phyloP scores from a whole-genome alignment of 2,329 filamentous ascomycete species.

The Neonectria faginata region DNA sequence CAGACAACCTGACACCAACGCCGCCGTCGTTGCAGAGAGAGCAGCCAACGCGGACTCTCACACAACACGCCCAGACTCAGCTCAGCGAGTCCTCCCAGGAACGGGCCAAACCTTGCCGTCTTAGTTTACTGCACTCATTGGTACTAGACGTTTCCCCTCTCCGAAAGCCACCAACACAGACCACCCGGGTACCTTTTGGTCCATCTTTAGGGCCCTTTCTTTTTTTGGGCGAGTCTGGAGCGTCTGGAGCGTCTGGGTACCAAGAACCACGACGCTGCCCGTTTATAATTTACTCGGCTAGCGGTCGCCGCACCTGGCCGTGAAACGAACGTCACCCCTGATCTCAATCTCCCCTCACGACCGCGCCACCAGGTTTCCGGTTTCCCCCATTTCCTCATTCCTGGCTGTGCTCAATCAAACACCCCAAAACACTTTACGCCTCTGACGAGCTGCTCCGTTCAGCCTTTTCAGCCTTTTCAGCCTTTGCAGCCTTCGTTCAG shows the following conservation, averaged over 20 bases:
- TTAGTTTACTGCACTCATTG: not conserved
- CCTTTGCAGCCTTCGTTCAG: not conserved
- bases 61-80: not conserved
- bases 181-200: slow-evolving; percentile 1
- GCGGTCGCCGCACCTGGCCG: slow-evolving; percentile 42
- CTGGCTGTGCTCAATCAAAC: slow-evolving; percentile 16
- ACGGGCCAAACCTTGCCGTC: not conserved
- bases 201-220: not conserved
- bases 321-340: slow-evolving; percentile 46
- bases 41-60: not conserved
- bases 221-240: not conserved
- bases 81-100: not conserved
- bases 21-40: slow-evolving; percentile 21
- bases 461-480: slow-evolving; percentile 4
- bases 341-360: slow-evolving; percentile 39
- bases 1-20: slow-evolving; percentile 20
- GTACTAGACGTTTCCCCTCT: not conserved
- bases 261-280: slow-evolving; percentile 20
- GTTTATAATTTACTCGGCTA: slow-evolving; percentile 37
- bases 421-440: slow-evolving; percentile 31
- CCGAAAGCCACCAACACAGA: slow-evolving; percentile 1
- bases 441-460: slow-evolving; percentile 31
- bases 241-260: not conserved
- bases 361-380: slow-evolving; percentile 13
- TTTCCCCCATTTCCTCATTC: slow-evolving; percentile 16